A percentile compares a stretch with the other conserved stretches of the same genome.
Conservation (phyloP, 2,329 filamentous ascomycete species). For the Cladophialophora psammophila region DNA sequence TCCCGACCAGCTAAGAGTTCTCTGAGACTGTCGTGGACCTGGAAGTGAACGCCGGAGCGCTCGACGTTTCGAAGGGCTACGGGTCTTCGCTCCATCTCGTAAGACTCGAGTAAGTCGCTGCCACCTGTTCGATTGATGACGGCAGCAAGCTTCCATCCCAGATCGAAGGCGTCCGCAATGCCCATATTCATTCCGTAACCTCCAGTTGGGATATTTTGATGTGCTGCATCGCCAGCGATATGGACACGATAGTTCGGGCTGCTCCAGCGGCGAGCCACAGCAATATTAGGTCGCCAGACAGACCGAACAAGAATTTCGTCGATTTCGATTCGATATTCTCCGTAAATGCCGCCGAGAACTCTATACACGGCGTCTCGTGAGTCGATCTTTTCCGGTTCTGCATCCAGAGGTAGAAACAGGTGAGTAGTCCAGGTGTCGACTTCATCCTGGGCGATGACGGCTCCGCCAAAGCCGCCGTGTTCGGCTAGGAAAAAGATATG, state of each 20-base stretch:
- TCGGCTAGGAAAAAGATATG: constrained; percentile 43
- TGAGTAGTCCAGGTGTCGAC: constrained; percentile 48
- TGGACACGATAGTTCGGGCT: constrained; percentile 37
- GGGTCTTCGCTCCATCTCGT: constrained; percentile 44
- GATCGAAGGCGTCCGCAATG: constrained; percentile 62
- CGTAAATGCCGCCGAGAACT: constrained; percentile 39
- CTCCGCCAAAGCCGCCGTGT: constrained; percentile 31
- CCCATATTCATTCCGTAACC: constrained; percentile 68
- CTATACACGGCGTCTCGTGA: constrained; percentile 41
- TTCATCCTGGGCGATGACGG: constrained; percentile 46
- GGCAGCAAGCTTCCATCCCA: constrained; percentile 63
- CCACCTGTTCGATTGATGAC: constrained; percentile 52
- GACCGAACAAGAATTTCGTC: constrained; percentile 46
- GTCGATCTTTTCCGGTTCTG: constrained; percentile 36
- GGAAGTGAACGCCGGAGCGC: constrained; percentile 38
- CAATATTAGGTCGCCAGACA: constrained; percentile 44
- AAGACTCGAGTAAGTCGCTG: constrained; percentile 40
- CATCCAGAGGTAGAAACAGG: constrained; percentile 35
- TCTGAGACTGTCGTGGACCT: constrained; percentile 33
- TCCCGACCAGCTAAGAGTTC: constrained; percentile 15
- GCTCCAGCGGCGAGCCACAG: constrained; percentile 41
- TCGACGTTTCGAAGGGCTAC: constrained; percentile 42
- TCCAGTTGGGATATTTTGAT: constrained; percentile 58
- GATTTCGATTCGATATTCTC: constrained; percentile 42
- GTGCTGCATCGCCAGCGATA: constrained; percentile 65